Evolutionary conservation across 176 grass and related monocot genomes (phyloP).

Genomic region (Bothriochloa decipiens): DNA sequence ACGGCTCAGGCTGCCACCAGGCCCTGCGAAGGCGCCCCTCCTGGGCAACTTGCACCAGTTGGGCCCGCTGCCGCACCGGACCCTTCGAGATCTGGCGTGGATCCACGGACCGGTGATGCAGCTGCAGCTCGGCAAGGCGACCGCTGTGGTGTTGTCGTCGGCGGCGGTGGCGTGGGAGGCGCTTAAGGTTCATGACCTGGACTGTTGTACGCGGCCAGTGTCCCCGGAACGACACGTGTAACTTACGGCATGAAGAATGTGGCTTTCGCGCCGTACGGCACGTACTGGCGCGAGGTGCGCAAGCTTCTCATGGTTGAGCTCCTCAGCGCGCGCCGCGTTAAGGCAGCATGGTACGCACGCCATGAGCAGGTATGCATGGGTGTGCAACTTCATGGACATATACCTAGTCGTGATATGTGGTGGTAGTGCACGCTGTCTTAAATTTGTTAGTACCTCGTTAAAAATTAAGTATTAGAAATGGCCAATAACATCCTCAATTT

Average conservation of each 20-base stretch:
- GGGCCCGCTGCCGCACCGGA: neutral
- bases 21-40: neutral
- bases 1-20: neutral
- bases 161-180: neutral
- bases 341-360: neutral
- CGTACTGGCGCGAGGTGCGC: neutral
- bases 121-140: neutral
- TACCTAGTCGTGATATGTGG: too few species aligned
- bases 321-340: neutral
- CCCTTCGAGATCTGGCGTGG: neutral
- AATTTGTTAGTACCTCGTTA: too few species aligned
- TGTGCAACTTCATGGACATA: too few species aligned
- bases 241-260: neutral
- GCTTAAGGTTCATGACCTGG: neutral
- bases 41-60: neutral
- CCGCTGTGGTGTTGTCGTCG: neutral
- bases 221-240: neutral
- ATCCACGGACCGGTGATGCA: neutral
- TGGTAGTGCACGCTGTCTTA: too few species aligned
- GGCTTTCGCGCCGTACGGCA: neutral
- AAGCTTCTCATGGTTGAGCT: neutral
- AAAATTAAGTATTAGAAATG: too few species aligned
- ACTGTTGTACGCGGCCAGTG: neutral
- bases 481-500: too few species aligned
- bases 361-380: neutral